Evolutionary conservation across 2,329 filamentous ascomycete species (phyloP), one percentile per base, ranked within the genome.

Genomic region (Diaporthe destruens): DNA sequence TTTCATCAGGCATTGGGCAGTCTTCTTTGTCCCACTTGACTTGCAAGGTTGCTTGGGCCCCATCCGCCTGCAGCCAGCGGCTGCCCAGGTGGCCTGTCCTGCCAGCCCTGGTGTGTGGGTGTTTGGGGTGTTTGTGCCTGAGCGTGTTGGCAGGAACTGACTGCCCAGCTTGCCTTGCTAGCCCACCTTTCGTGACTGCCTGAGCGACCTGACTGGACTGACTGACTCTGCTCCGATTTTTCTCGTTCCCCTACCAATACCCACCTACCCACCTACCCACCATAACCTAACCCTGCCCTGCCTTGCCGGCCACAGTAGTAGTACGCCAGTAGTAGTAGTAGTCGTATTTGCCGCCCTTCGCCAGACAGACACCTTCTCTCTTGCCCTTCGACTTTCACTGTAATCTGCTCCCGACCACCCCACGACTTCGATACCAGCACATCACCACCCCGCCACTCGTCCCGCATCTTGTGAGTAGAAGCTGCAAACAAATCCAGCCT

Each of bases 151-250:
- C n/a, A 16, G 61, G n/a, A 51, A 51, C n/a, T 51, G 47, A 25
- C 47, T 51, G 47, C 16, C 53, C 65, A 42, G 39, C 12, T 42
- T 6, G 14, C 39, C 65, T 42, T 6, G 14, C 39, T 51, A 68
- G 32, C 44, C 55, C 56, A 49, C 39, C 55, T 49, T 69, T 42
- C 53, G 39, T 49, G 51, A 56, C 53, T 69, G 54, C 32, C 34
- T 68, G 65, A 51, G 3, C 9, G 51, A 9, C 51, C 32, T 57
- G 36, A 29, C 29, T 29, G 29, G 29, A 29, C 16, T 59, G 56
- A 42, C 51, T 69, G 66, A 61, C 68, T 70, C 55, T 69, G 36
- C 47, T 70, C 68, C 55, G 55, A 61, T 54, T 70, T 70, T 70
- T 70, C 55, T 70, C 68, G 16, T 32, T 29, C 55, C 9, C 49